A percentile compares a stretch with the other conserved stretches of the same genome.
These are phyloP conservation scores for Corylus americana DNA, from an alignment of 306 rosid genomes.

Conservation along the genomic window DNA sequence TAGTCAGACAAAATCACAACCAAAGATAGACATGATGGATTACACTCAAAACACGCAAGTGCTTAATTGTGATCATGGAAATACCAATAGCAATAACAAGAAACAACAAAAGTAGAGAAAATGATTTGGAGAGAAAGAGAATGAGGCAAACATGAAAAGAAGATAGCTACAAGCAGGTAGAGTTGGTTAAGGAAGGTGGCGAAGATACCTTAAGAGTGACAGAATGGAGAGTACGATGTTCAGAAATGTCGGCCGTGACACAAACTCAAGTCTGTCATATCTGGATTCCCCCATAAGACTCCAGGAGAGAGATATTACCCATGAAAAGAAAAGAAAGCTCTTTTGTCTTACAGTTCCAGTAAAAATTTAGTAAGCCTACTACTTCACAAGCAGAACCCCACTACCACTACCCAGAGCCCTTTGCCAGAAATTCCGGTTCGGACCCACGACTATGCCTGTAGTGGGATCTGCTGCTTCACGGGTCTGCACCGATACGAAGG, in stretches of 20 bases:
- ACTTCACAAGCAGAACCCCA: neutral
- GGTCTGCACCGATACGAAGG: neutral
- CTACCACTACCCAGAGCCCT: neutral
- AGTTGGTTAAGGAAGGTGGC: neutral
- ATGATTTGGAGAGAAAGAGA: neutral
- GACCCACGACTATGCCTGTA: neutral
- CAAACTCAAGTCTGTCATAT: neutral
- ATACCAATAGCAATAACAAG: too few relatives aligned
- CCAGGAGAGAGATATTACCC: neutral
- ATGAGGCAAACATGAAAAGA: neutral
- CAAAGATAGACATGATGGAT: too few relatives aligned
- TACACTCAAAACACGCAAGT: neutral
- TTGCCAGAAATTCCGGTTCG: neutral
- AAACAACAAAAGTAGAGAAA: too few relatives aligned
- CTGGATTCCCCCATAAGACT: neutral
- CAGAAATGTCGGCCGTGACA: conserved; percentile 7
- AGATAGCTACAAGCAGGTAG: neutral
- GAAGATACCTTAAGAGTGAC: conserved; percentile 3
- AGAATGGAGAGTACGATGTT: neutral
- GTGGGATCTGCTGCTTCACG: neutral
- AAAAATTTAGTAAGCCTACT: neutral
- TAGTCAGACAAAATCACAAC: too few relatives aligned
- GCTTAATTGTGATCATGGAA: neutral
- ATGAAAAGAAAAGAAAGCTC: neutral
- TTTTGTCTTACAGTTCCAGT: conserved; percentile 1